phyloP scores from a whole-genome alignment of 2,329 filamentous ascomycete genomes.

The Amesomyces nigricolor region DNA sequence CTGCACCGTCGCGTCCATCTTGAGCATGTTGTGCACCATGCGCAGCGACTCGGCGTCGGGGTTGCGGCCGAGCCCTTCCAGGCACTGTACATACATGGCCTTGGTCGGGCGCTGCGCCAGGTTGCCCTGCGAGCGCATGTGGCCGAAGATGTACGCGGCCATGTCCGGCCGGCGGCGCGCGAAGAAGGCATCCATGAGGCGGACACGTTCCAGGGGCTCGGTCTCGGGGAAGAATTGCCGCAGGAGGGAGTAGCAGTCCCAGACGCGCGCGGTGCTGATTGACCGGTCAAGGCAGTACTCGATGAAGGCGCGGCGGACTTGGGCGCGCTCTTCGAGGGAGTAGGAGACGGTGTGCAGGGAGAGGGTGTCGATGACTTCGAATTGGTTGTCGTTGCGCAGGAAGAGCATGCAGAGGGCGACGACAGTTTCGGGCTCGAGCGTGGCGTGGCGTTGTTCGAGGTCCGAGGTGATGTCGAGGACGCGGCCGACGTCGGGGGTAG shows the following conservation, averaged over 20 bases:
- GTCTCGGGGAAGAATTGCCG: conserved; percentile 62
- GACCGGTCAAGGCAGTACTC: conserved; percentile 59
- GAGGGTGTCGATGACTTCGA: conserved; percentile 76
- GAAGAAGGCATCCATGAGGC: conserved; percentile 80
- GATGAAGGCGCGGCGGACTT: conserved; percentile 61
- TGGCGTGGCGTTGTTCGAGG: conserved; percentile 63
- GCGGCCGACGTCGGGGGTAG: conserved; percentile 59
- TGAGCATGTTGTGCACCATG: conserved; percentile 86
- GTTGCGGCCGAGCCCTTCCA: conserved; percentile 65
- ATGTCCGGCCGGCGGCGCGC: conserved; percentile 72
- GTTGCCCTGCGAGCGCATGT: conserved; percentile 79
- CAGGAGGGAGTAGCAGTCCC: conserved; percentile 62
- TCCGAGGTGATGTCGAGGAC: conserved; percentile 69
- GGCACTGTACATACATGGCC: conserved; percentile 71
- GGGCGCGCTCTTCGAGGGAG: conserved; percentile 61
- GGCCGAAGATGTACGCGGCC: conserved; percentile 78
- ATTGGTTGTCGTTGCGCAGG: conserved; percentile 67
- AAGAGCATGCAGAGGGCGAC: conserved; percentile 68
- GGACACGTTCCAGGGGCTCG: conserved; percentile 57
- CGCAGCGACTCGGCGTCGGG: conserved; percentile 61
- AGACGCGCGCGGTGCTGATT: conserved; percentile 58
- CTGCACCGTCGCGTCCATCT: conserved; percentile 79
- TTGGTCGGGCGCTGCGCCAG: conserved; percentile 58
- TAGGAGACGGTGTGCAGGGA: conserved; percentile 68
- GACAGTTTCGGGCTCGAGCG: conserved; percentile 69